These are phyloP conservation scores for Saccharum officinarum DNA, from an alignment of 176 grass and related monocot genomes.

Conservation along the genomic window DNA sequence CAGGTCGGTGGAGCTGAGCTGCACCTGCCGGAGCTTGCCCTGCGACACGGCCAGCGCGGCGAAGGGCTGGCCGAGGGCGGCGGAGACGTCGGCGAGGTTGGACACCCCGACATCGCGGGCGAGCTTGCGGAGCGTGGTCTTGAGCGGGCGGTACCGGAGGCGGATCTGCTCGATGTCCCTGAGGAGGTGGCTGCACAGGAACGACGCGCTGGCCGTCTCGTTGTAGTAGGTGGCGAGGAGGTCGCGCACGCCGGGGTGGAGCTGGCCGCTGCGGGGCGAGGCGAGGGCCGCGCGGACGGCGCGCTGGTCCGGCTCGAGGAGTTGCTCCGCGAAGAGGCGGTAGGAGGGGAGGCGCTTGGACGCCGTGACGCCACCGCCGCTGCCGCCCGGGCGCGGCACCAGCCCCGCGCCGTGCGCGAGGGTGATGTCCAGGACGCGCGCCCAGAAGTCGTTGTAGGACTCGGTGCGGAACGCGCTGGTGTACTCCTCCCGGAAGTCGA, in stretches of 20 bases:
- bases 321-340: constrained; percentile 74
- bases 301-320: constrained; percentile 86
- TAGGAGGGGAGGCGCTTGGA: constrained; percentile 64
- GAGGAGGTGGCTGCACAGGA: constrained; percentile 76
- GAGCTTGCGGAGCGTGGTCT: constrained; percentile 63
- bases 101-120: constrained; percentile 36
- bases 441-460: constrained; percentile 97
- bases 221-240: constrained; percentile 72
- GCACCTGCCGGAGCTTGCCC: constrained; percentile 51
- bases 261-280: constrained; percentile 5
- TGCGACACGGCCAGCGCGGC: constrained; percentile 55
- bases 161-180: constrained; percentile 81
- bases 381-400: constrained; percentile 23
- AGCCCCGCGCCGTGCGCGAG: constrained; percentile 77
- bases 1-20: constrained; percentile 47
- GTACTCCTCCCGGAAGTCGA: constrained; percentile 88
- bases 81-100: constrained; percentile 50
- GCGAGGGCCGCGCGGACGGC: constrained; percentile 51
- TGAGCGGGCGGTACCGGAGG: constrained; percentile 66
- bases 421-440: constrained; percentile 76
- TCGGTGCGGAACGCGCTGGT: constrained; percentile 88
- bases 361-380: neutral
- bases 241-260: constrained; percentile 35
- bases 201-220: constrained; percentile 71
- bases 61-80: constrained; percentile 52